Evolutionary conservation across 208 protist genomes (phyloP), one percentile per base, ranked within the genome.

Genomic region (Leptomonas pyrrhocoris): DNA sequence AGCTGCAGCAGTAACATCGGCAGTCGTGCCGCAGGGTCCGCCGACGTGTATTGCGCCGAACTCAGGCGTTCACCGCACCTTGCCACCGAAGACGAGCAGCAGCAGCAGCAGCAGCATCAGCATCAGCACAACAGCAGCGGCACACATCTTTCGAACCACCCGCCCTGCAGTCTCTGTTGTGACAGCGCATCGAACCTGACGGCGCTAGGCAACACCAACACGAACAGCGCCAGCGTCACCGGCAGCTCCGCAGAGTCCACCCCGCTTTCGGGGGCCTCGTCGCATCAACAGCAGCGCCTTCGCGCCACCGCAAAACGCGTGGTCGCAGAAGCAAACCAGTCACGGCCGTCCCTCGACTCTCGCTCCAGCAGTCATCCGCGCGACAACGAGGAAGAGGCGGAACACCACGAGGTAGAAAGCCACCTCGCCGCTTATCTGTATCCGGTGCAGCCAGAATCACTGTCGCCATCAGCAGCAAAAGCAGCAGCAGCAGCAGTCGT

Each of bases 141-240:
- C 27, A 25, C 21, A 9, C 55, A 50, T 38, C 19, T 60, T 27
- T 36, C 11, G 11, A 64, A 68, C 27, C 27, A 28, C 21, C 49
- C 71, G 18, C 66, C 72, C 13, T 49, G 66, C 49, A 68, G 63
- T 56, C 51, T 42, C 23, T 61, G n/a, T 45, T 49, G 58, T 53
- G 49, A 46, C 40, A 76, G 70, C 55, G 56, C 53, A n/a, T 76
- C 70, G 21, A 70, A 65, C 40, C 40, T 68, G 34, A 69, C 62
- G 16, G 34, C 63, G 9, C 40, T 65, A 1, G 42, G 43, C 49
- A 58, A 59, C 70, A 64, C 70, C 25, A 40, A 27, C 61, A 80
- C 54, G 8, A 21, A 40, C 46, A 42, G 53, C 34, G 42, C 51
- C 49, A 73, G 63, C 18, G 42, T 56, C 11, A 73, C 76, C 5